Evolutionary conservation across 2,329 filamentous ascomycete genomes (phyloP).

Genomic region (Nigrospora oryzae): DNA sequence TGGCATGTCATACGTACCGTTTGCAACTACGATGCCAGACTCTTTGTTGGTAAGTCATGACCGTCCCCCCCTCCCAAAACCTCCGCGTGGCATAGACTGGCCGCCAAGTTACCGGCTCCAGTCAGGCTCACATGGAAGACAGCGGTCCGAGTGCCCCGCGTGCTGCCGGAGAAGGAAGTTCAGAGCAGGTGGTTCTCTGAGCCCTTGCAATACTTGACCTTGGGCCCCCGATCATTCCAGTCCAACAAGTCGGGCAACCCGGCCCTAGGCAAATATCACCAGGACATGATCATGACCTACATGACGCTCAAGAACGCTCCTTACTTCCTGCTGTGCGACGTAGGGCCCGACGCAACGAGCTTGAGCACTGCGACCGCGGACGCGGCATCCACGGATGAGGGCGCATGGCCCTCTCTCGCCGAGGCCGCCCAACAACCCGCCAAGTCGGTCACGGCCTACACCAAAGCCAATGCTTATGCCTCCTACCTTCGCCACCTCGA

Average conservation of each 20-base stretch:
- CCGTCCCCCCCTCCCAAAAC: background rate
- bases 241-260: conserved; percentile 53
- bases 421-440: conserved; percentile 45
- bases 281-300: conserved; percentile 51
- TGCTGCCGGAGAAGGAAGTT: conserved; percentile 50
- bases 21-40: conserved; percentile 74
- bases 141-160: conserved; percentile 50
- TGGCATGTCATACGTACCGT: conserved; percentile 83
- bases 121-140: conserved; percentile 5
- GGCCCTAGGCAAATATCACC: conserved; percentile 52
- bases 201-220: conserved; percentile 53
- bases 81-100: background rate
- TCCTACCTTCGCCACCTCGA: conserved; percentile 82
- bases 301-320: conserved; percentile 57
- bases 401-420: conserved; percentile 60
- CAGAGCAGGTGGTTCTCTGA: conserved; percentile 64
- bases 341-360: conserved; percentile 33
- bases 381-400: conserved; percentile 23
- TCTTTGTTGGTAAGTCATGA: conserved; percentile 68
- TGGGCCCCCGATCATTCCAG: conserved; percentile 46
- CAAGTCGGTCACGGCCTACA: conserved; percentile 33
- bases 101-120: background rate
- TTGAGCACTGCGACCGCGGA: conserved; percentile 16
- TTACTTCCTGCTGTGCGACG: conserved; percentile 55
- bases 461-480: conserved; percentile 41